phyloP scores from a whole-genome alignment of 1,139 yeast species.

The Sugiyamaella xylanicola region DNA sequence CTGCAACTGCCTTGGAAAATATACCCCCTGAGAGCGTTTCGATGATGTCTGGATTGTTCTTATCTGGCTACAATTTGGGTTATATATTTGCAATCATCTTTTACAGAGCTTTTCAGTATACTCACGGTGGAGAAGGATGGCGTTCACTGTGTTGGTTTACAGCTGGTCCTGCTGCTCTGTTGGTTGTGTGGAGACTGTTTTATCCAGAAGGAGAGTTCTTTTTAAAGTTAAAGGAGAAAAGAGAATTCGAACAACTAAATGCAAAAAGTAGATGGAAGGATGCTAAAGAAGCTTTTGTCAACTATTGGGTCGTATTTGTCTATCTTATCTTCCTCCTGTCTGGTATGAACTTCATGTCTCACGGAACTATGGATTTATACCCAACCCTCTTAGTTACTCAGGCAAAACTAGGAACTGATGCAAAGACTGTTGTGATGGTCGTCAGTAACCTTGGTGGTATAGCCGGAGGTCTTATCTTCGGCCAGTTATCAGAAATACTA shows the following conservation, averaged over 20 bases:
- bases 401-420: conserved; percentile 43
- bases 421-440: conserved; percentile 50
- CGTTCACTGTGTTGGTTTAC: conserved; percentile 59
- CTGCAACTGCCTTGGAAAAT: conserved; percentile 53
- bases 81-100: conserved; percentile 50
- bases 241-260: conserved; percentile 6
- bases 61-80: conserved; percentile 51
- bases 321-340: conserved; percentile 53
- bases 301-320: conserved; percentile 50
- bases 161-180: conserved; percentile 50
- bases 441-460: conserved; percentile 56
- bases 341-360: conserved; percentile 56
- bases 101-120: conserved; percentile 33
- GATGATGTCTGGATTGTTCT: conserved; percentile 50
- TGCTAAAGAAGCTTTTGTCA: conserved; percentile 41
- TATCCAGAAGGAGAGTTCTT: conserved; percentile 46
- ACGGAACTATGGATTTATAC: conserved; percentile 58
- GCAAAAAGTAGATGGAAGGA: conserved; percentile 2
- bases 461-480: conserved; percentile 52
- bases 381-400: conserved; percentile 53
- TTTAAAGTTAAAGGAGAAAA: conserved; percentile 17
- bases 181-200: conserved; percentile 48
- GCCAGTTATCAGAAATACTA: conserved; percentile 49
- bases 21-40: conserved; percentile 48
- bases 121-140: conserved; percentile 46